These are phyloP conservation scores for Myrmaecium sp. DNA, from an alignment of 2,329 filamentous ascomycete genomes.

Conservation along the genomic window DNA sequence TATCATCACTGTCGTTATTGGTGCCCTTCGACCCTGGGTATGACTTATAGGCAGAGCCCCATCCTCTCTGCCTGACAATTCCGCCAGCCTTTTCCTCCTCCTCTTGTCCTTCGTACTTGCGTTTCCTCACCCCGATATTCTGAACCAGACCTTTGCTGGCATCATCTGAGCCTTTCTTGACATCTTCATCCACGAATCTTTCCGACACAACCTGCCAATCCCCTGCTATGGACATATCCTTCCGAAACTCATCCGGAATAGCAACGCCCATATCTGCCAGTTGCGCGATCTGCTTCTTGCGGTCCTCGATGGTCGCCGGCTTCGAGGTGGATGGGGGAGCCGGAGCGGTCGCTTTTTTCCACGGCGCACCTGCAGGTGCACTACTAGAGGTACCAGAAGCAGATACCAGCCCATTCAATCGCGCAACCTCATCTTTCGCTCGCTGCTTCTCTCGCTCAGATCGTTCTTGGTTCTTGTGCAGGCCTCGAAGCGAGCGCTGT, in stretches of 20 bases:
- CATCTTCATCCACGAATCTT: slow-evolving; percentile 23
- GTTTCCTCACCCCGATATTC: slow-evolving; percentile 44
- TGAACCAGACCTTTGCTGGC: slow-evolving; percentile 25
- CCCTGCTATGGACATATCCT: slow-evolving; percentile 72
- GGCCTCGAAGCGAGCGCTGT: slow-evolving; percentile 75
- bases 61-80: slow-evolving; percentile 22
- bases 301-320: slow-evolving; percentile 43
- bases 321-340: slow-evolving; percentile 19
- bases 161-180: slow-evolving; percentile 24
- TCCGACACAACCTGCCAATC: slow-evolving; percentile 63
- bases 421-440: slow-evolving; percentile 69
- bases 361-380: slow-evolving; percentile 9
- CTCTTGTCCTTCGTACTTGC: slow-evolving; percentile 42
- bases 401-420: slow-evolving; percentile 61
- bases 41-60: slow-evolving; percentile 28
- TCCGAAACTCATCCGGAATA: slow-evolving; percentile 60
- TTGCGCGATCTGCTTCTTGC: slow-evolving; percentile 74
- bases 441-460: slow-evolving; percentile 67
- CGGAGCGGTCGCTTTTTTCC: slow-evolving; percentile 12
- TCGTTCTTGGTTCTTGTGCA: slow-evolving; percentile 71
- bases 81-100: slow-evolving; percentile 41
- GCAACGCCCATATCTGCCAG: slow-evolving; percentile 74
- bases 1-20: slow-evolving; percentile 36
- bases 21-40: slow-evolving; percentile 26
- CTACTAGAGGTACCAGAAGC: slow-evolving; percentile 19